Percentiles rank a stretch among this genome's conserved stretches.
phyloP scores from a whole-genome alignment of 495 filamentous ascomycete species.

The Hypomontagnella monticulosa region DNA sequence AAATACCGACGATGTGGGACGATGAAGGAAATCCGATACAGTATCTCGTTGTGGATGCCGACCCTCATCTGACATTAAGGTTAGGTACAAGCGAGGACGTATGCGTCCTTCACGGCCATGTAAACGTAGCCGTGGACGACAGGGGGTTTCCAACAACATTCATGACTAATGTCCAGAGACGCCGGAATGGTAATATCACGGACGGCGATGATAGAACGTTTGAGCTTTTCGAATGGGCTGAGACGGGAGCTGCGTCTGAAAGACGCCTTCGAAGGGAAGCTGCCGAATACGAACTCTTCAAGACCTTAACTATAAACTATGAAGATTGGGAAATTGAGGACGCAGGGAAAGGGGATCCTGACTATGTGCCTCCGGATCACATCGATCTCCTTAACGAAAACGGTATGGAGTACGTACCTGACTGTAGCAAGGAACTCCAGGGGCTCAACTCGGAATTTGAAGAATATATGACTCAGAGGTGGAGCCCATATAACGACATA shows the following conservation, averaged over 20 bases:
- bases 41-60: slow-evolving; percentile 15
- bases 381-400: background rate
- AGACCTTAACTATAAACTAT: background rate
- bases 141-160: slow-evolving; percentile 23
- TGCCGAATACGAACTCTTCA: slow-evolving; percentile 29
- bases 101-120: slow-evolving; percentile 20
- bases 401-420: background rate
- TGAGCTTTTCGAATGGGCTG: slow-evolving; percentile 27
- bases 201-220: slow-evolving; percentile 16
- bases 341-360: background rate
- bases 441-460: slow-evolving; percentile 6
- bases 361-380: background rate
- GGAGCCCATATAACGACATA: slow-evolving; percentile 18
- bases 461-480: slow-evolving; percentile 16
- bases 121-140: slow-evolving; percentile 17
- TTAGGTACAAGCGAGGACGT: slow-evolving; percentile 24
- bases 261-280: background rate
- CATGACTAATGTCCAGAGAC: slow-evolving; percentile 13
- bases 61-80: slow-evolving; percentile 29
- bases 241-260: background rate
- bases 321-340: slow-evolving; percentile 20
- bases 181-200: slow-evolving; percentile 7
- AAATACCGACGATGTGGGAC: slow-evolving; percentile 12
- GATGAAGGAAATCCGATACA: slow-evolving; percentile 4
- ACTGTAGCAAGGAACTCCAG: background rate